These are phyloP conservation scores for Lojkania enalia DNA, from an alignment of 2,329 filamentous ascomycete species.

Conservation along the genomic window DNA sequence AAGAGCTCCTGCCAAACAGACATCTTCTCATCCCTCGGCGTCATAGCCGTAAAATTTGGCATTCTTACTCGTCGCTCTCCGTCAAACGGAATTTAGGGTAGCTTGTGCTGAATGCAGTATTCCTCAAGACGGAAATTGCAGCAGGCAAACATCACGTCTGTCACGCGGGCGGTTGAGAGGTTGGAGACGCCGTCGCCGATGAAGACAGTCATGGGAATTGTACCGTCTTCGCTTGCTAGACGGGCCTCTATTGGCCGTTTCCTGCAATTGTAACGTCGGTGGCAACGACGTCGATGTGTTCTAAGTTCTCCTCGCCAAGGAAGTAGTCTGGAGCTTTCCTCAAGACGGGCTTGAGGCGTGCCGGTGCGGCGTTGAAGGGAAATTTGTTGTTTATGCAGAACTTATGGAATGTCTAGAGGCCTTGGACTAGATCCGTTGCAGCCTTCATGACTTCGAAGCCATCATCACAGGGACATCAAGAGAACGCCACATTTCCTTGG, in stretches of 20 bases:
- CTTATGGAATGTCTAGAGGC: slow-evolving; percentile 65
- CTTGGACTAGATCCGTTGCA: slow-evolving; percentile 64
- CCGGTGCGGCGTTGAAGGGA: slow-evolving; percentile 71
- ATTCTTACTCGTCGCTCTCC: slow-evolving; percentile 62
- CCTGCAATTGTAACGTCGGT: slow-evolving; percentile 66
- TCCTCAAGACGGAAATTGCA: slow-evolving; percentile 67
- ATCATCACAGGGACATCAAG: slow-evolving; percentile 69
- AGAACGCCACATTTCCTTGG: slow-evolving; percentile 72
- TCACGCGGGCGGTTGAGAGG: slow-evolving; percentile 65
- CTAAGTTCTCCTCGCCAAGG: slow-evolving; percentile 62
- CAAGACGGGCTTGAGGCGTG: slow-evolving; percentile 67
- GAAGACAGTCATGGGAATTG: slow-evolving; percentile 68
- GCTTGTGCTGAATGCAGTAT: slow-evolving; percentile 65
- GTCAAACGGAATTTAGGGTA: slow-evolving; percentile 65
- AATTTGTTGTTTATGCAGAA: slow-evolving; percentile 66
- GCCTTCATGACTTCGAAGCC: slow-evolving; percentile 68
- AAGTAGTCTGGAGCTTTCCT: slow-evolving; percentile 65
- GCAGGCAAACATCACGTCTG: slow-evolving; percentile 69
- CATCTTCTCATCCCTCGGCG: slow-evolving; percentile 64
- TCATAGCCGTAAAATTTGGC: slow-evolving; percentile 56
- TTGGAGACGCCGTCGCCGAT: slow-evolving; percentile 72
- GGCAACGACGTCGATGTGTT: slow-evolving; percentile 67
- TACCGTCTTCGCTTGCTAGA: slow-evolving; percentile 66
- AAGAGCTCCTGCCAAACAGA: slow-evolving; percentile 66
- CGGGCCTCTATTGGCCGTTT: slow-evolving; percentile 59